Conservation (phyloP, 1,284 basidiomycete species). For the Rhodotorula sp. region DNA sequence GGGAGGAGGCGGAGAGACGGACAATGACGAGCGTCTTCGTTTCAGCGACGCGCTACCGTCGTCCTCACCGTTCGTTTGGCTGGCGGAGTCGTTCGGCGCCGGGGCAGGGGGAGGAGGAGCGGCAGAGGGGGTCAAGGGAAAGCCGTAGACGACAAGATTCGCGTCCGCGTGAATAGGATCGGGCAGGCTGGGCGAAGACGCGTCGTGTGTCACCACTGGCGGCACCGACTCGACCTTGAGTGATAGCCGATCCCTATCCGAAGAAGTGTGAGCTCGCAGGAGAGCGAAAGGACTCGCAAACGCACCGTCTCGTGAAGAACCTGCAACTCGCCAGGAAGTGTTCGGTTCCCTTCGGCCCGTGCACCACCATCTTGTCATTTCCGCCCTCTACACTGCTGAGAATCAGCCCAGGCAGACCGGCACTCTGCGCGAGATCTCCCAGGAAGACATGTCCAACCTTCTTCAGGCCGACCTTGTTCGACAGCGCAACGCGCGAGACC, state of each 20-base stretch:
- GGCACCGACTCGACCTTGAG: conserved; percentile 22
- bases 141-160: conserved; percentile 32
- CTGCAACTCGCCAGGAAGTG: conserved; percentile 38
- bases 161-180: conserved; percentile 20
- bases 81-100: not conserved
- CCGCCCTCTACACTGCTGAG: conserved; percentile 40
- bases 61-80: not conserved
- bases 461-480: conserved; percentile 33
- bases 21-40: conserved; percentile 24
- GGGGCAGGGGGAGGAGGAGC: not conserved
- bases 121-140: conserved; percentile 1
- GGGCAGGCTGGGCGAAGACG: not conserved
- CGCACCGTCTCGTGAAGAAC: conserved; percentile 36
- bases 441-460: conserved; percentile 40
- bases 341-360: conserved; percentile 38
- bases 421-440: conserved; percentile 25
- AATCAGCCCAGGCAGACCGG: conserved; percentile 38
- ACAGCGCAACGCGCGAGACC: conserved; percentile 35
- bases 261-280: not conserved
- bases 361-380: conserved; percentile 28
- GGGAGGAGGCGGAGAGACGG: conserved; percentile 22
- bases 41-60: conserved; percentile 7
- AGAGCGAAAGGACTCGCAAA: not conserved
- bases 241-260: conserved; percentile 31
- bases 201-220: too few relatives aligned